Evolutionary conservation across 2,329 filamentous ascomycete species (phyloP), one percentile per base, ranked within the genome.

Genomic region (Talaromyces atroroseus): DNA sequence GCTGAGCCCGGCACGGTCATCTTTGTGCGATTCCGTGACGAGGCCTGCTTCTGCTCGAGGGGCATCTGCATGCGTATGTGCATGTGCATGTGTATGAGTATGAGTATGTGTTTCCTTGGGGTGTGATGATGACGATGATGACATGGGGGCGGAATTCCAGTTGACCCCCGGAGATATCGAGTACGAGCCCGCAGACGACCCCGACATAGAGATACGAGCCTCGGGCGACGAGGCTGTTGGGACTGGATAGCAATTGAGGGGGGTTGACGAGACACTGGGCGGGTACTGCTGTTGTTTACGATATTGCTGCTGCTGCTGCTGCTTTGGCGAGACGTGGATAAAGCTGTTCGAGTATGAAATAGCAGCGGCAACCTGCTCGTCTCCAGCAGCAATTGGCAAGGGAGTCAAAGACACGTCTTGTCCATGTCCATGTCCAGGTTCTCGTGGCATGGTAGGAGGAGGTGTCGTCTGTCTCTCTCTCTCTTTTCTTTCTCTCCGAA

Each of bases 121-220:
- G 18, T 49, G 20, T 48, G 24, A 34, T 10, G 49, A 23, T 14
- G 47, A 51, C 23, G 67, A 23, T 14, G 47, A 51, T n/a, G 67
- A 64, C n/a, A 64, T 60, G 40, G n/a, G n/a, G n/a, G 62, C 54
- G 18, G 58, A 53, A 26, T 60, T 56, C 47, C 40, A 36, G 21
- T 56, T 50, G 54, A 58, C 55, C 21, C 59, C 52, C 29, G 65
- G 60, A 34, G 66, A 59, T 52, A 62, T 62, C 7, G 61, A 56
- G 8, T 59, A 60, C 46, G 63, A 64, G 58, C 59, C 63, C 20
- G 59, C 55, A 16, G 58, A 59, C 38, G 63, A 63, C 54, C 61
- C 62, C 32, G 69, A 64, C 12, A 64, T 60, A 53, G 63, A 62
- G 26, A 62, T 59, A 38, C 59, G 63, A 24, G 56, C 52, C 48